Base-by-base conservation (phyloP, 1,284 basidiomycete species). In the Rhodotorula sp. region DNA sequence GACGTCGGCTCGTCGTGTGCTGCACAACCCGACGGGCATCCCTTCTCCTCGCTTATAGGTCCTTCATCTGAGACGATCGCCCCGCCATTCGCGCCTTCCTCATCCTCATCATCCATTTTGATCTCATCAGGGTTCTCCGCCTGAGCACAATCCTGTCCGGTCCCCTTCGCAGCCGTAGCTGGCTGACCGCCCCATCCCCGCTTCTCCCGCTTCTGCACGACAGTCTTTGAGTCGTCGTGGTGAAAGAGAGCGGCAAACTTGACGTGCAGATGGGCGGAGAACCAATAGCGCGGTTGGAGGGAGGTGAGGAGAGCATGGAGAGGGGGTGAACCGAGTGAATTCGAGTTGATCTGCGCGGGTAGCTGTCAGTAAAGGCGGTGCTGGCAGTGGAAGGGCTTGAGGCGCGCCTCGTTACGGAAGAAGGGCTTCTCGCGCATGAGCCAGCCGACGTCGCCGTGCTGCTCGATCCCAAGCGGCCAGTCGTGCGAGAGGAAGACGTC, bases 401-500 rank as follows among this genome's bases (percentile, higher is more conserved):
- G 4, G 69, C 78, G 52, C 48, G 83, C 82, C 76, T 99, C 94
- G 34, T 85, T 82, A 34, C 84, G 83, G 79, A 98, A 91, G 82
- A 90, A 93, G 0, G 89, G 87, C 80, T 98, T 99, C 58, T 85
- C 85, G 15, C 86, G 83, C 29, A 98, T 81, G 2, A 99, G 84
- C 24, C 76, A 82, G 6, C 79, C 77, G 2, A 87, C 81, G 78
- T 98, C 85, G 13, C 95, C 94, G 75, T 92, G 84, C 29, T 88
- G 86, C 68, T 90, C 91, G 72, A 99, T 94, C 1, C 85, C 85
- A 59, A 88, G 86, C 0, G 96, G 96, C 96, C 95, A 99, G 81
- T 99, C 95, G 79, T 99, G 96, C 2, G 93, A 96, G 29, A 99
- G 83, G 81, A 97, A 90, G 44, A 98, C 85, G 52, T 88, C 83